A percentile compares a stretch with the other conserved stretches of the same genome.
These are phyloP conservation scores for Bipolaris victoriae DNA, from an alignment of 2,329 filamentous ascomycete species.

Conservation along the genomic window DNA sequence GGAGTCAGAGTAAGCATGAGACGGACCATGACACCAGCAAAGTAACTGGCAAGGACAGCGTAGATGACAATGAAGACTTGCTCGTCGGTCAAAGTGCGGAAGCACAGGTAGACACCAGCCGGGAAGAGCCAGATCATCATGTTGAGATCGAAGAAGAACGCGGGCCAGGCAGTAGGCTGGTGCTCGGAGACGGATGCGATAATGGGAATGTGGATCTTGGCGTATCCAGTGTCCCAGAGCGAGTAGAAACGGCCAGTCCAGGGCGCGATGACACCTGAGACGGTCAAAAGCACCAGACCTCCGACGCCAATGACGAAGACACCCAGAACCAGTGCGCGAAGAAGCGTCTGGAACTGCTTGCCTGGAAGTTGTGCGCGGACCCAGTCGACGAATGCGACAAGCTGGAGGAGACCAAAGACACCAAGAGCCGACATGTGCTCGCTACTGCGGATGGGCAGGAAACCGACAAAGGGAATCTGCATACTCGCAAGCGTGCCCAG, in stretches of 20 bases:
- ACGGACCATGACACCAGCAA: conserved; percentile 98
- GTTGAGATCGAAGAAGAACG: conserved; percentile 99
- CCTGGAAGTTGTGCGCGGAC: conserved; percentile 85
- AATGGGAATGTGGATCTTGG: conserved; percentile 99
- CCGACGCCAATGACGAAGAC: conserved; percentile 76
- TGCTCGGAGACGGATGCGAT: conserved; percentile 99
- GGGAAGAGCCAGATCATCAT: conserved; percentile 99
- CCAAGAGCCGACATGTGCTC: conserved; percentile 98
- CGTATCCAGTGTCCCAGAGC: conserved; percentile 97
- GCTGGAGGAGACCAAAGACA: conserved; percentile 93
- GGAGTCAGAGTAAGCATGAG: conserved; percentile 97
- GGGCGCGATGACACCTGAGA: conserved; percentile 89
- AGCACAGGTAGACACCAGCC: conserved; percentile 97
- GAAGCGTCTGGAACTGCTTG: conserved; percentile 91
- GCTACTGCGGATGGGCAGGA: conserved; percentile 93
- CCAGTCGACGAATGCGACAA: conserved; percentile 91
- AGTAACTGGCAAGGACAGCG: conserved; percentile 95
- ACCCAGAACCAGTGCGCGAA: conserved; percentile 75
- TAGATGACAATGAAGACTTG: conserved; percentile 99
- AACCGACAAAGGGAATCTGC: conserved; percentile 99
- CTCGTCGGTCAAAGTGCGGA: conserved; percentile 90
- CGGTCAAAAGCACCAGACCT: conserved; percentile 81
- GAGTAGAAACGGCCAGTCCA: conserved; percentile 99
- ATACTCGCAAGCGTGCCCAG: conserved; percentile 95
- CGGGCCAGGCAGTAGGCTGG: conserved; percentile 97